These are phyloP conservation scores for Fusarium brevicatenulatum DNA, from an alignment of 2,329 filamentous ascomycete genomes.

Conservation along the genomic window DNA sequence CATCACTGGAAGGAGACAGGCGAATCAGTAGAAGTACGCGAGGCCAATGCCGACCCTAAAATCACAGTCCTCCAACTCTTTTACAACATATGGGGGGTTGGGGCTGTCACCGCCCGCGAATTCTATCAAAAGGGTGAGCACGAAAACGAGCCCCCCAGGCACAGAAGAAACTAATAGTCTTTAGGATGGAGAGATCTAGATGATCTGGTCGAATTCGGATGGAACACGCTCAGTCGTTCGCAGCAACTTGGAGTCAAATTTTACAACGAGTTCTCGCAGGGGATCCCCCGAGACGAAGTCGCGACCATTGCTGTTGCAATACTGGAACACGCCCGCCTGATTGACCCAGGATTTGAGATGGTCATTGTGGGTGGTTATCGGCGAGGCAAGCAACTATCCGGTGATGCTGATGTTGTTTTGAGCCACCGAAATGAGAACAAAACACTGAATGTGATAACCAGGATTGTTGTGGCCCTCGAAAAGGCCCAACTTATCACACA, in stretches of 20 bases:
- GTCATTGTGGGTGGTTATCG: constrained; percentile 83
- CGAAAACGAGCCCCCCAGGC: background rate
- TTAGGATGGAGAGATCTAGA: constrained; percentile 82
- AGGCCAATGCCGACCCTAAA: constrained; percentile 71
- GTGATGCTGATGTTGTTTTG: constrained; percentile 88
- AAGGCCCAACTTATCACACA: constrained; percentile 79
- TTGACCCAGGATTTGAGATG: constrained; percentile 66
- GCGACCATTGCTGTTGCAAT: constrained; percentile 74
- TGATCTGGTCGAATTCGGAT: constrained; percentile 85
- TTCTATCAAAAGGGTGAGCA: constrained; percentile 74
- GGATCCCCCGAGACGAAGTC: constrained; percentile 79
- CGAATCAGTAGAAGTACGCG: constrained; percentile 69
- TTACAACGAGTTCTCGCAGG: constrained; percentile 82
- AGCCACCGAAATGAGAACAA: constrained; percentile 77
- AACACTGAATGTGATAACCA: constrained; percentile 76
- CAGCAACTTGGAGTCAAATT: constrained; percentile 96
- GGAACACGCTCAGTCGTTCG: constrained; percentile 76
- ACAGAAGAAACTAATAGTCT: constrained; percentile 1
- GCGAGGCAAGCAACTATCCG: constrained; percentile 76
- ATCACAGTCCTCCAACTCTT: constrained; percentile 75
- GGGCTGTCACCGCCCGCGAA: constrained; percentile 79
- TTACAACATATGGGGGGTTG: constrained; percentile 93
- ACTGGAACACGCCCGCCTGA: constrained; percentile 70
- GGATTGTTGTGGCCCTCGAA: constrained; percentile 79
- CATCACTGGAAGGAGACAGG: constrained; percentile 75